A percentile compares a stretch with the other conserved stretches of the same genome.
phyloP scores from a whole-genome alignment of 805 yeast species.

The Candida corydali region DNA sequence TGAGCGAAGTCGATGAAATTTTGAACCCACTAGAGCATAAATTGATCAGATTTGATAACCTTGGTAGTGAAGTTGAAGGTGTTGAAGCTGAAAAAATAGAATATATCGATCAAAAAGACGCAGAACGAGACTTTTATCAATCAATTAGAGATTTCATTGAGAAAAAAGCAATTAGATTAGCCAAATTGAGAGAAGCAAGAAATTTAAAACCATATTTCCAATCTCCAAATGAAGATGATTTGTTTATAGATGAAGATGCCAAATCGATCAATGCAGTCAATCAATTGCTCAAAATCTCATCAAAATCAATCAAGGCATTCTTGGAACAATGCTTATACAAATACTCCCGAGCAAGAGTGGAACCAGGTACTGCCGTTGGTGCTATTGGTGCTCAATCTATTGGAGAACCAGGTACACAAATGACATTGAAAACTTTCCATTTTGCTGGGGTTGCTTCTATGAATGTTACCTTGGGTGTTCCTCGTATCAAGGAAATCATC shows the following conservation, averaged over 20 bases:
- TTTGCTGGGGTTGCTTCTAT: conserved; percentile 99
- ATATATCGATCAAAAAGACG: conserved; percentile 78
- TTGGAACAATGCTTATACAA: conserved; percentile 73
- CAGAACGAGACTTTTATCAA: conserved; percentile 78
- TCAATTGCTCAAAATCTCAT: conserved; percentile 67
- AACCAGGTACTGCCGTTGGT: conserved; percentile 99
- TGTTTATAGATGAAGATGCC: conserved; percentile 32
- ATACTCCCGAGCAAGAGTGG: conserved; percentile 86
- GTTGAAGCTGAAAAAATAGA: conserved; percentile 51
- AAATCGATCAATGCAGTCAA: conserved; percentile 46
- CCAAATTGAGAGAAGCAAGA: conserved; percentile 50
- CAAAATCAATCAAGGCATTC: conserved; percentile 57
- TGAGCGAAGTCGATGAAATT: conserved; percentile 48
- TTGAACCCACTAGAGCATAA: conserved; percentile 58
- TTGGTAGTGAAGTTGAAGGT: conserved; percentile 47
- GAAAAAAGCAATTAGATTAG: conserved; percentile 54
- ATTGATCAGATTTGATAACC: conserved; percentile 66
- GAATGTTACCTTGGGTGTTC: conserved; percentile 98
- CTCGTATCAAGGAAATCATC: conserved; percentile 97
- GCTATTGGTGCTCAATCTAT: conserved; percentile 99
- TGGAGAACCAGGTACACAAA: conserved; percentile 99
- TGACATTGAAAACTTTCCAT: conserved; percentile 91
- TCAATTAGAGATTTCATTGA: conserved; percentile 65
- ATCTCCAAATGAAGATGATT: conserved; percentile 37
- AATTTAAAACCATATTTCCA: conserved; percentile 45